These are phyloP conservation scores for Raddia guianensis DNA, from an alignment of 176 grass and related monocot species.

Conservation along the genomic window DNA sequence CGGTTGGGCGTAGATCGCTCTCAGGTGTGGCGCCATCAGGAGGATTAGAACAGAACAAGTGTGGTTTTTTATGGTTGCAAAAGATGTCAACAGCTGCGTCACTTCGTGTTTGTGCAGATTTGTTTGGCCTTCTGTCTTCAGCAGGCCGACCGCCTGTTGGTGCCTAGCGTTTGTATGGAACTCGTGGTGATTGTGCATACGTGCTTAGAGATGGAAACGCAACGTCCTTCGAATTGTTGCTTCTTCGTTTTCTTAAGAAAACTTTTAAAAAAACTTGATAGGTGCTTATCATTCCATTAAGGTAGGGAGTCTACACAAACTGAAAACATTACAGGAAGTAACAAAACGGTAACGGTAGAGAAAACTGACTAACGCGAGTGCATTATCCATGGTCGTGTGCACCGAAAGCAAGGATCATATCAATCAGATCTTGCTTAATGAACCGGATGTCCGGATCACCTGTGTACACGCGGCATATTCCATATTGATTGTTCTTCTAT, in stretches of 20 bases:
- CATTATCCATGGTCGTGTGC: too few species aligned
- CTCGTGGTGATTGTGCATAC: slow-evolving; percentile 7
- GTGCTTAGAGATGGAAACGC: background rate
- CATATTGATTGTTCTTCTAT: too few species aligned
- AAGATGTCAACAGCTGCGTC: slow-evolving; percentile 18
- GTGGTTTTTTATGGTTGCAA: slow-evolving; percentile 39
- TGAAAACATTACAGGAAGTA: too few species aligned
- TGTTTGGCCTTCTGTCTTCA: slow-evolving; percentile 18
- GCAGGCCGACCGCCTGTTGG: background rate
- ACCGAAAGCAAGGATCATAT: too few species aligned
- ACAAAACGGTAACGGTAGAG: too few species aligned
- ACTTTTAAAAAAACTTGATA: too few species aligned
- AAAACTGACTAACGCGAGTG: too few species aligned
- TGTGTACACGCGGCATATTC: too few species aligned
- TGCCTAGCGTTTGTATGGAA: slow-evolving; percentile 14
- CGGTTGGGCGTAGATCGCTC: slow-evolving; percentile 34
- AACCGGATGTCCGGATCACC: too few species aligned
- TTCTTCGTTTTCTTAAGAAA: background rate
- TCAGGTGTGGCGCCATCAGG: background rate
- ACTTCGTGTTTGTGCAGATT: slow-evolving; percentile 18
- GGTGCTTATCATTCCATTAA: too few species aligned
- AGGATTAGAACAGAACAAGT: slow-evolving; percentile 1
- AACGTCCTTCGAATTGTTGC: slow-evolving; percentile 3
- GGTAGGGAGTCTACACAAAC: too few species aligned
- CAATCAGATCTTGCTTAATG: too few species aligned